Percentiles rank a stretch among this genome's conserved stretches.
Conservation (phyloP, 768 basidiomycete genomes). For the Boletus insuetus region DNA sequence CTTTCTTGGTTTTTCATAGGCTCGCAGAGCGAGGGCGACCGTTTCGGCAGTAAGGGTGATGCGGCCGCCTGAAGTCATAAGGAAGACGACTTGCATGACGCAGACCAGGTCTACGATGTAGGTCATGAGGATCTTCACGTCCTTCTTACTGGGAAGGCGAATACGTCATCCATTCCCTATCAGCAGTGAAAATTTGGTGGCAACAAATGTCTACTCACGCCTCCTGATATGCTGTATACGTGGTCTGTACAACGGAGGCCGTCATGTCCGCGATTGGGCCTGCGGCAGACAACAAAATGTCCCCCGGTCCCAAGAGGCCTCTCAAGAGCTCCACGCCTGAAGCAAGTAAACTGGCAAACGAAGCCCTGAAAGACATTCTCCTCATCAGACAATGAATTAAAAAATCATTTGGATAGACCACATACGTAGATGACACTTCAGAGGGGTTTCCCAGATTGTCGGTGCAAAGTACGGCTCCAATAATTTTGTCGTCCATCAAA, state of each 20-base stretch:
- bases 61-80: neutral
- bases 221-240: slow-evolving; percentile 3
- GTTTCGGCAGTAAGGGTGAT: neutral
- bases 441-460: neutral
- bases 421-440: neutral
- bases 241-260: neutral
- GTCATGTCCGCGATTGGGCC: neutral
- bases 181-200: neutral
- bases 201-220: slow-evolving; percentile 3
- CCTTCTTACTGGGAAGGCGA: neutral
- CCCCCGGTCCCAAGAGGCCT: neutral
- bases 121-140: slow-evolving; percentile 13
- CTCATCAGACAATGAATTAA: neutral
- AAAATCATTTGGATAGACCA: neutral
- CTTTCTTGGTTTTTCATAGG: neutral
- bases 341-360: neutral
- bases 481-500: slow-evolving; percentile 5
- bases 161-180: neutral
- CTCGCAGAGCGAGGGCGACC: neutral
- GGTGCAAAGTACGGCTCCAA: neutral
- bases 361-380: neutral
- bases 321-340: neutral
- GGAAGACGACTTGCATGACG: slow-evolving; percentile 12
- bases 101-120: slow-evolving; percentile 13
- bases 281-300: neutral